Conservation (phyloP, 768 basidiomycete genomes). For the Favolaschia claudopus region DNA sequence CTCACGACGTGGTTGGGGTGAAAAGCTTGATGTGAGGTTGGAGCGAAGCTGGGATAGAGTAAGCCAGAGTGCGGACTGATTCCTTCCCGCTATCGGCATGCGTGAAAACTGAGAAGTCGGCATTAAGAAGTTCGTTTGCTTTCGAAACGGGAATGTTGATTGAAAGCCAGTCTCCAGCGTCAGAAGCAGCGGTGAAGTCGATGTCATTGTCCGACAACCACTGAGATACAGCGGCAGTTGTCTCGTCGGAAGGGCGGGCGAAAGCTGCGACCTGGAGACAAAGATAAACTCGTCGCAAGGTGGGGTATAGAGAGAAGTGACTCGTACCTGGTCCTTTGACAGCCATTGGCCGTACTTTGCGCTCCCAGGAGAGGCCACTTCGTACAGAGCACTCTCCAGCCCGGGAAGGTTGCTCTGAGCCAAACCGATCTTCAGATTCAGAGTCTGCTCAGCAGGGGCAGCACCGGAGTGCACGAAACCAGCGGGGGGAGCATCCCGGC, state of each 20-base stretch:
- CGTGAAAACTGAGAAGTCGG: constrained; percentile 29
- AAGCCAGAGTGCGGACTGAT: constrained; percentile 34
- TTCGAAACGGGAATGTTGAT: constrained; percentile 29
- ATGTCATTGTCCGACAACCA: constrained; percentile 33
- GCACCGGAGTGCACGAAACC: constrained; percentile 32
- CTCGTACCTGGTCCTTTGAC: constrained; percentile 40
- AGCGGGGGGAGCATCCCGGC: constrained; percentile 27
- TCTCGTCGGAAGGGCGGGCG: constrained; percentile 14
- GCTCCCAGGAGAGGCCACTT: constrained; percentile 40
- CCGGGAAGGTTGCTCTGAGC: constrained; percentile 39
- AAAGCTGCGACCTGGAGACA: constrained; percentile 16
- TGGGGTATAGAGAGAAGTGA: not conserved
- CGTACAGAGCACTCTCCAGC: constrained; percentile 39
- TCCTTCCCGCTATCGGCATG: constrained; percentile 27
- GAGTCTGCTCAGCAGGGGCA: constrained; percentile 26
- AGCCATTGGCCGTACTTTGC: constrained; percentile 40
- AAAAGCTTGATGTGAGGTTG: constrained; percentile 33
- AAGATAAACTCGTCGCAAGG: not conserved
- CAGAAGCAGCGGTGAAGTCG: constrained; percentile 21
- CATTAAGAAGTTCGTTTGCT: constrained; percentile 33
- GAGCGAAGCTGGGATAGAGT: constrained; percentile 34
- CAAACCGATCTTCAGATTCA: constrained; percentile 43
- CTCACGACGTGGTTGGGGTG: constrained; percentile 36
- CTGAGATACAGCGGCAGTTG: constrained; percentile 26
- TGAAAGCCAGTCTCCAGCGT: constrained; percentile 36